Evolutionary conservation across 2,329 filamentous ascomycete species (phyloP).

Genomic region (Aspergillus felis): DNA sequence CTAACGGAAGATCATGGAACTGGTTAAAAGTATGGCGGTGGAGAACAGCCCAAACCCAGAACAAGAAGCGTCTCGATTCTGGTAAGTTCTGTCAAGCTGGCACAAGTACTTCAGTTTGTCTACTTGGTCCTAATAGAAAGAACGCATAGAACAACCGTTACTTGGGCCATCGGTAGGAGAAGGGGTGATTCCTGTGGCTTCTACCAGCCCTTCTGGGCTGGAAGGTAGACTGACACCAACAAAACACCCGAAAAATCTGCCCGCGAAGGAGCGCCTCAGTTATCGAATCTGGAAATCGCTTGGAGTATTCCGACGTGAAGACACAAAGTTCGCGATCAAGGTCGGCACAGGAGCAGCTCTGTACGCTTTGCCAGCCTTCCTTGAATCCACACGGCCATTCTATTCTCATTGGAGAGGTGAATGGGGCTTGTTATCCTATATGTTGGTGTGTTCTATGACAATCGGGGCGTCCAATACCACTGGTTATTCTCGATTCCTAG

Average conservation of each 20-base stretch:
- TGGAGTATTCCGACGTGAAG: slow-evolving; percentile 58
- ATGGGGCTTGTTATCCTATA: slow-evolving; percentile 94
- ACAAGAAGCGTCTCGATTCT: slow-evolving; percentile 23
- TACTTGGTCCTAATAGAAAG: slow-evolving; percentile 1
- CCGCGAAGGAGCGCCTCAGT: slow-evolving; percentile 28
- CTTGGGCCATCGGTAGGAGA: slow-evolving; percentile 5
- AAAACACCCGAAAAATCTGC: slow-evolving; percentile 2
- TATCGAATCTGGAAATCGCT: slow-evolving; percentile 55
- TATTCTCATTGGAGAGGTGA: slow-evolving; percentile 91
- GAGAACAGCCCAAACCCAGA: slow-evolving; percentile 10
- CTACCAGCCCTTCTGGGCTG: not conserved
- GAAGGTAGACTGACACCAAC: not conserved
- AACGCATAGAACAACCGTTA: slow-evolving; percentile 9
- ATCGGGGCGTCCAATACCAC: slow-evolving; percentile 95
- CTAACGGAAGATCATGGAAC: slow-evolving; percentile 66
- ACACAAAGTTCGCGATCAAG: slow-evolving; percentile 80
- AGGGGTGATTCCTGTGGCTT: slow-evolving; percentile 1
- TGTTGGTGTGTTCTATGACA: slow-evolving; percentile 98
- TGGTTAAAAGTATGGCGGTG: slow-evolving; percentile 77
- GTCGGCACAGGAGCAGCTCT: slow-evolving; percentile 85
- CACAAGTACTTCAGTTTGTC: not conserved
- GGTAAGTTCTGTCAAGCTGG: slow-evolving; percentile 26
- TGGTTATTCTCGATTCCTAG: slow-evolving; percentile 77
- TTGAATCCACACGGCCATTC: slow-evolving; percentile 69
- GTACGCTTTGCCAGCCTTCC: slow-evolving; percentile 85